These are phyloP conservation scores for Balakata baccata DNA, from an alignment of 345 rosid genomes.

Conservation along the genomic window DNA sequence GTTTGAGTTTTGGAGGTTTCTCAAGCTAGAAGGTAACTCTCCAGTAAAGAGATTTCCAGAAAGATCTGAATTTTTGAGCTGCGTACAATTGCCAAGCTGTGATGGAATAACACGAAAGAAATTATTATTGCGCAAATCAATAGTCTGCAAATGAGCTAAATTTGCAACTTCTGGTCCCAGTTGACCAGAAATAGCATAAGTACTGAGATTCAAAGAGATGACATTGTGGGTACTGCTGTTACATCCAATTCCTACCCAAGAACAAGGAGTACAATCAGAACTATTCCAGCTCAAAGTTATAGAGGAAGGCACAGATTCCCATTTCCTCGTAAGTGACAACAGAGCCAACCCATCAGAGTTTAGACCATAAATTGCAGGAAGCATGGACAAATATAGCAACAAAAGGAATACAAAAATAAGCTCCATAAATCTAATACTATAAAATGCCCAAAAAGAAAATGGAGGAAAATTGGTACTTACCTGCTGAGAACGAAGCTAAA, in stretches of 20 bases:
- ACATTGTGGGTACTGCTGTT: slow-evolving; percentile 24
- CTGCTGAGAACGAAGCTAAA: too few relatives aligned
- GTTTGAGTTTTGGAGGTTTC: slow-evolving; percentile 34
- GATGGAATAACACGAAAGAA: slow-evolving; percentile 51
- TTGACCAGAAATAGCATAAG: slow-evolving; percentile 44
- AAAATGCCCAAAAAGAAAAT: too few relatives aligned
- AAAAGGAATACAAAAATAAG: not conserved
- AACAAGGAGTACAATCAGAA: slow-evolving; percentile 17
- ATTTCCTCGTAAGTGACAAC: slow-evolving; percentile 47
- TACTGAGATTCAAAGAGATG: slow-evolving; percentile 43
- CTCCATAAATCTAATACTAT: not conserved
- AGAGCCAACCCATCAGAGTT: slow-evolving; percentile 51
- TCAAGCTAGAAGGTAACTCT: slow-evolving; percentile 36
- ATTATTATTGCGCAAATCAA: slow-evolving; percentile 45
- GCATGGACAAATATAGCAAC: not conserved
- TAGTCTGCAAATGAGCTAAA: slow-evolving; percentile 33
- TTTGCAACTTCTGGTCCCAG: slow-evolving; percentile 49
- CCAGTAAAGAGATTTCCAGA: slow-evolving; percentile 49
- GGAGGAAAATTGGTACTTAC: too few relatives aligned
- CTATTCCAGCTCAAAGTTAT: slow-evolving; percentile 30
- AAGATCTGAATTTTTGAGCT: slow-evolving; percentile 44
- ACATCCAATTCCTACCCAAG: slow-evolving; percentile 3
- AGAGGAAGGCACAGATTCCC: slow-evolving; percentile 41
- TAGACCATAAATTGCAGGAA: slow-evolving; percentile 21
- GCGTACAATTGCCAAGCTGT: slow-evolving; percentile 48